Evolutionary conservation across 306 rosid species (phyloP).

Genomic region (Ziziphus jujuba): DNA sequence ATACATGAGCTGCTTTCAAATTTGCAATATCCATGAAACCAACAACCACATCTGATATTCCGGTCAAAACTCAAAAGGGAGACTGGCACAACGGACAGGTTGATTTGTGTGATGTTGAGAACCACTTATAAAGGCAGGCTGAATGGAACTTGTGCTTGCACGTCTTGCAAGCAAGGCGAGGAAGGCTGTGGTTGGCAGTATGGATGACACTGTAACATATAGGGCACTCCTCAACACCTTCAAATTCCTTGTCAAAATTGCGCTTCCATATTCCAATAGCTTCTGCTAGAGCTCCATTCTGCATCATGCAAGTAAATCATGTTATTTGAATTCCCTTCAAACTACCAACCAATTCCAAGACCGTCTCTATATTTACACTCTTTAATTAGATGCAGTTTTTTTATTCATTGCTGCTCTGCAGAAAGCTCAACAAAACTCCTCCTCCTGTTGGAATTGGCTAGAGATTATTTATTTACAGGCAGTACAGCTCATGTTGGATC

Average conservation of each 20-base stretch:
- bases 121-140: conserved; percentile 93
- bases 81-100: conserved; percentile 95
- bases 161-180: conserved; percentile 93
- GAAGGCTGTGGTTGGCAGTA: conserved; percentile 85
- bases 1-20: neutral
- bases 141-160: conserved; percentile 99
- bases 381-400: neutral
- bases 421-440: neutral
- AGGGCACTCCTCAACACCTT: conserved; percentile 98
- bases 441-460: neutral
- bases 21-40: neutral
- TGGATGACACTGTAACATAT: conserved; percentile 96
- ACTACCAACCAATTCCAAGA: neutral
- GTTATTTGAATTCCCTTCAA: neutral
- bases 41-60: neutral
- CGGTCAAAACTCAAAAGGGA: conserved; percentile 78
- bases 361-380: neutral
- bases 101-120: conserved; percentile 96
- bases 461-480: conserved; percentile 1
- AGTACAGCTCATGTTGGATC: neutral
- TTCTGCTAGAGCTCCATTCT: conserved; percentile 98
- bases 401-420: neutral
- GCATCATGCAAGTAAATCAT: conserved; percentile 13
- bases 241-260: conserved; percentile 94
- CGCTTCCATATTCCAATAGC: conserved; percentile 92